Evolutionary conservation across 176 grass and related monocot genomes (phyloP), one percentile per base, ranked within the genome.

Genomic region (Dactylis glomerata): DNA sequence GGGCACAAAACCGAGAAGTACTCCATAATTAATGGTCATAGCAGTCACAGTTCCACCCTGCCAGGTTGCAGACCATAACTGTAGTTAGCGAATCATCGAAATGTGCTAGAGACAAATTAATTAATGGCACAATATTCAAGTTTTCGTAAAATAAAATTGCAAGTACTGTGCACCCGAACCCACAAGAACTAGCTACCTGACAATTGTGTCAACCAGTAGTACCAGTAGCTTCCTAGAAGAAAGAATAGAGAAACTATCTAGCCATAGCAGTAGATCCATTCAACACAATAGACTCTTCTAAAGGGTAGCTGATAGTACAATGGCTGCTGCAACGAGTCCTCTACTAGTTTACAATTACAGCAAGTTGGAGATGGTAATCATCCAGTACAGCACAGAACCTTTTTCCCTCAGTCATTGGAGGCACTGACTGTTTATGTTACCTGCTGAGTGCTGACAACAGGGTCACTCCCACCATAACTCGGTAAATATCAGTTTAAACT

Each of bases 11-110:
- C 93, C 93, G 62, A 98, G 81, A 81, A 98, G 86, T 45, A 98
- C 64, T 57, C 96, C 96, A 76, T 87, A 94, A 83, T 98, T 95
- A 69, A 98, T 89, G 40, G 96, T 95, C 91, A 95, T 98, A 81
- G 93, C 91, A 68, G 93, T 92, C 54, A 98, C 91, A 49, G 37
- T 80, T 84, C 96, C 96, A 20, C 96, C 96, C 96, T 98, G 74
- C 27, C 85, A 80, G 38, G 59, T 86, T 54, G 81, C 30, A 65
- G 13, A 81, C 58, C 2, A 85, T 10, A 75, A 67, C 46, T 32
- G 10, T 61, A 64, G 67, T 55, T 89, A 64, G 68, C 6, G 58
- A 70, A 82, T 41, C 71, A 26, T 22, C 41, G 63, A 40, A 84
- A 11, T 55, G 19, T 83, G 30, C 49, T 22, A 24, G 17, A 80